These are phyloP conservation scores for Aciculosporium take DNA, from an alignment of 2,329 filamentous ascomycete species.

Conservation along the genomic window DNA sequence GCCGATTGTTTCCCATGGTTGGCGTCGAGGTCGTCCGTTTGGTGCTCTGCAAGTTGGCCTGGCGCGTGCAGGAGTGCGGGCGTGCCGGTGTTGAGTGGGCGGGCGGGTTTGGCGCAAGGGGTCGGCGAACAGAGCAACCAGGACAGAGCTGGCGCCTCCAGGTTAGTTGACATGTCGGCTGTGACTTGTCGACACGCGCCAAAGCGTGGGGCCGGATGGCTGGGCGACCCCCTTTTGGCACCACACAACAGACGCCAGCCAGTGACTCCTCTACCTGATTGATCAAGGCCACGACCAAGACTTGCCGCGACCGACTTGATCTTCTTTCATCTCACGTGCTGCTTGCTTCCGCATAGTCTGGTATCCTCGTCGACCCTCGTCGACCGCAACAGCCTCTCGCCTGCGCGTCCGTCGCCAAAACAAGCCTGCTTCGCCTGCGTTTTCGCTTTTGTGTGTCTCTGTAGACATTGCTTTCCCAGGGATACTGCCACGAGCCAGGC, in stretches of 20 bases:
- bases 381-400: background rate
- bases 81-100: no score
- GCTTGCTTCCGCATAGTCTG: background rate
- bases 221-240: constrained; percentile 1
- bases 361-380: background rate
- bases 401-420: background rate
- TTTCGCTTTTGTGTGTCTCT: background rate
- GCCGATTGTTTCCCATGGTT: no score
- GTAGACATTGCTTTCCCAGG: background rate
- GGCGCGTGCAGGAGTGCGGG: no score
- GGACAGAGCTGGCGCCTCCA: no score
- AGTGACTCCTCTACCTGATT: no score
- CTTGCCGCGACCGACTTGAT: background rate
- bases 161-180: no score
- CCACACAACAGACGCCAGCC: background rate
- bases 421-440: background rate
- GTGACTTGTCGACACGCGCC: no score
- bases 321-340: constrained; percentile 1
- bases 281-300: background rate
- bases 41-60: no score
- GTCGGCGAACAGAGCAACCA: no score
- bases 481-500: constrained; percentile 3
- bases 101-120: no score
- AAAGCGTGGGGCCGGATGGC: no score
- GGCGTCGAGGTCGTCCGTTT: no score